Evolutionary conservation across 192 early-diverging fungal genomes (phyloP).

Genomic region (Linderina pennispora): DNA sequence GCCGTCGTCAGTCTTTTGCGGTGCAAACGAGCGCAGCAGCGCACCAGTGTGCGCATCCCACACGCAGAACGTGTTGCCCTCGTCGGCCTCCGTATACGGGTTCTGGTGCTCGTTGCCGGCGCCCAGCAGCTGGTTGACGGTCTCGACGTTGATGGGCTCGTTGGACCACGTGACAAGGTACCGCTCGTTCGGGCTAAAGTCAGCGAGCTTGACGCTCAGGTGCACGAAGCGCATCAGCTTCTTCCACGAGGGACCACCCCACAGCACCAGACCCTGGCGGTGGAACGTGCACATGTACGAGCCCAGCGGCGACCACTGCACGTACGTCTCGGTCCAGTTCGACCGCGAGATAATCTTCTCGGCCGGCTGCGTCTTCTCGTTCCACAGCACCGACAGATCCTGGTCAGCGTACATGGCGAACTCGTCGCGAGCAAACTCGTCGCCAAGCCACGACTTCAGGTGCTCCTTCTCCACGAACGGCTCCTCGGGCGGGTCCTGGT

Average conservation of each 20-base stretch:
- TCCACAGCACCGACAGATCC: constrained; percentile 83
- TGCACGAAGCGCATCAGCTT: constrained; percentile 91
- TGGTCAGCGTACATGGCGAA: constrained; percentile 82
- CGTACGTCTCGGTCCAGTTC: constrained; percentile 94
- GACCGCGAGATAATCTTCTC: constrained; percentile 52
- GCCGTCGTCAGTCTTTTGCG: constrained; percentile 48
- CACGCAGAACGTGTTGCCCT: constrained; percentile 71
- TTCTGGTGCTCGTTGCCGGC: constrained; percentile 59
- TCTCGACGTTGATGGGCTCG: constrained; percentile 72
- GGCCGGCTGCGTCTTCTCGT: constrained; percentile 78
- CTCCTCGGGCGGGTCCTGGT: constrained; percentile 60
- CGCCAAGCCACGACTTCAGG: constrained; percentile 82
- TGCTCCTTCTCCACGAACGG: constrained; percentile 68
- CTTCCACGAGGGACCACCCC: constrained; percentile 91
- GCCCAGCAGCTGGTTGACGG: constrained; percentile 24
- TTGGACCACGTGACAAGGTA: constrained; percentile 88
- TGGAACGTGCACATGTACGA: constrained; percentile 94
- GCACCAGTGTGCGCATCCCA: constrained; percentile 88
- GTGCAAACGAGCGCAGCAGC: constrained; percentile 84
- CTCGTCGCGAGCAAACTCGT: constrained; percentile 83
- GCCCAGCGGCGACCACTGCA: constrained; percentile 93
- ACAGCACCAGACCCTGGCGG: constrained; percentile 86
- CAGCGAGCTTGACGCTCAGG: constrained; percentile 81
- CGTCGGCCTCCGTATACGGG: constrained; percentile 61
- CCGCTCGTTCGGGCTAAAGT: constrained; percentile 93